Percentiles rank a stretch among this genome's conserved stretches.
phyloP scores from a whole-genome alignment of 2,329 filamentous ascomycete genomes.

The Scorias spongiosa region DNA sequence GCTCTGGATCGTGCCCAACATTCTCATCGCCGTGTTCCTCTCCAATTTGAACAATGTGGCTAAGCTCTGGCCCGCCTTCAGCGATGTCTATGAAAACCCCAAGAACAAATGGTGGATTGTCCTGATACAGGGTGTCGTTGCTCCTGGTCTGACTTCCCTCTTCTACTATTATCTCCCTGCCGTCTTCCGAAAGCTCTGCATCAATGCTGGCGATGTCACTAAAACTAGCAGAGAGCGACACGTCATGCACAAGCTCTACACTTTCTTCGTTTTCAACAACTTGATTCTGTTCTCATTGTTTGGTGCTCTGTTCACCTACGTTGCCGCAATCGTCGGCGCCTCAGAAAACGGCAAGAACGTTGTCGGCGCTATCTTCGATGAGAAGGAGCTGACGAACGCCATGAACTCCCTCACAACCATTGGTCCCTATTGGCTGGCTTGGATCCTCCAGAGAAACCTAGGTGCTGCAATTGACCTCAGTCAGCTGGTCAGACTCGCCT shows the following conservation, averaged over 20 bases:
- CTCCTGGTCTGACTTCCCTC: slow-evolving; percentile 73
- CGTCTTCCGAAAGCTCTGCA: slow-evolving; percentile 76
- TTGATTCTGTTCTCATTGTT: slow-evolving; percentile 88
- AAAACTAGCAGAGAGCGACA: slow-evolving; percentile 88
- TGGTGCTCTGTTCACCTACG: slow-evolving; percentile 62
- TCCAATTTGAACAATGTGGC: slow-evolving; percentile 73
- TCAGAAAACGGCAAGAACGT: slow-evolving; percentile 48
- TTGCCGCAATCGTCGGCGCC: slow-evolving; percentile 47
- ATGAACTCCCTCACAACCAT: slow-evolving; percentile 53
- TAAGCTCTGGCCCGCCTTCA: slow-evolving; percentile 63
- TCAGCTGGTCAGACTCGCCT: slow-evolving; percentile 70
- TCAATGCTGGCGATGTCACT: slow-evolving; percentile 71
- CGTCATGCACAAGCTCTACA: slow-evolving; percentile 77
- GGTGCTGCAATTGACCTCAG: slow-evolving; percentile 89
- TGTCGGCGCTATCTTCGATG: slow-evolving; percentile 42
- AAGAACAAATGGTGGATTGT: slow-evolving; percentile 58
- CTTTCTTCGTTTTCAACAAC: slow-evolving; percentile 97
- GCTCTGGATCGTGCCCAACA: slow-evolving; percentile 82
- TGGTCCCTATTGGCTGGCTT: slow-evolving; percentile 88
- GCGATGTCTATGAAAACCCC: slow-evolving; percentile 38
- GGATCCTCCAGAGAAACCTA: slow-evolving; percentile 80
- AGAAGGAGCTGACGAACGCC: neutral
- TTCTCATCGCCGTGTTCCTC: slow-evolving; percentile 84
- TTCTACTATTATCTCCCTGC: slow-evolving; percentile 80
- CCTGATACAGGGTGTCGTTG: slow-evolving; percentile 78